Conservation (phyloP, 148 eudicot genomes). For the Cornus kousa region DNA sequence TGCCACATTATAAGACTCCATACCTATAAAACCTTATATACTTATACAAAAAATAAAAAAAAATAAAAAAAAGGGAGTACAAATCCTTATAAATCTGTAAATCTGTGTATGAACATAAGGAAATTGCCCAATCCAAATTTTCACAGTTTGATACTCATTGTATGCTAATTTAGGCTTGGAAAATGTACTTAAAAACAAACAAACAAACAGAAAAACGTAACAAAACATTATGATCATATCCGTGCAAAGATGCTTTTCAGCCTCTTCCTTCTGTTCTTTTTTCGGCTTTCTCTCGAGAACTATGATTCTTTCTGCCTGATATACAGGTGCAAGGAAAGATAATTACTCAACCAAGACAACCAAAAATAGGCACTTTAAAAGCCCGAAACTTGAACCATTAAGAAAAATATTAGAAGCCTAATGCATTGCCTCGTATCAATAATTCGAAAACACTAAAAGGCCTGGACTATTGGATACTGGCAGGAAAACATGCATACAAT, state of each 20-base stretch:
- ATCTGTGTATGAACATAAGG: background rate
- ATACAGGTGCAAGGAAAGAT: constrained; percentile 40
- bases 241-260: constrained; percentile 84
- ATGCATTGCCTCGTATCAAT: background rate
- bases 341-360: no score
- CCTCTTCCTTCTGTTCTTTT: constrained; percentile 97
- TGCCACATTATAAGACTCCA: background rate
- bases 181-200: no score
- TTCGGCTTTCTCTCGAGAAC: constrained; percentile 86
- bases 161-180: no score
- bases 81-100: background rate
- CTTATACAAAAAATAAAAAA: no score
- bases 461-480: background rate
- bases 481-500: background rate
- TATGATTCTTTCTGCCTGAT: constrained; percentile 83
- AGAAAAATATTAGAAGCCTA: background rate
- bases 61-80: background rate
- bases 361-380: background rate
- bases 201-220: background rate
- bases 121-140: no score
- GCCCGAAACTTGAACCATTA: background rate
- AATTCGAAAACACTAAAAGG: background rate
- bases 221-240: constrained; percentile 32
- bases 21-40: background rate
- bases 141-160: no score